Conservation (phyloP, 179 eudicot genomes). For the Spinacia oleracea region DNA sequence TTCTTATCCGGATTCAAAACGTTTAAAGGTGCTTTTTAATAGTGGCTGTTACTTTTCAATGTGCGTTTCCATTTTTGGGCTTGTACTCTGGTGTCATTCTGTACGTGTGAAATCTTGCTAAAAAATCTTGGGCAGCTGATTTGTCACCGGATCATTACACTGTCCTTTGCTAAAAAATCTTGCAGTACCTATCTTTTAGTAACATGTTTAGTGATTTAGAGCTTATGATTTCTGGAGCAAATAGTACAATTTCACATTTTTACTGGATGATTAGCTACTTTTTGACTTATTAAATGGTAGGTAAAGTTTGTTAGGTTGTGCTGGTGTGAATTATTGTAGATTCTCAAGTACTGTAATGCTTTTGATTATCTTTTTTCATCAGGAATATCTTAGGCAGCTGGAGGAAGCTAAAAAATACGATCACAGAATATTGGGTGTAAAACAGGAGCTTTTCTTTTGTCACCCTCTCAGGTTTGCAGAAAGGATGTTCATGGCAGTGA, state of each 20-base stretch:
- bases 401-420: slow-evolving; percentile 97
- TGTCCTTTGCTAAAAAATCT: not conserved
- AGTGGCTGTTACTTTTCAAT: not conserved
- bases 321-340: not conserved
- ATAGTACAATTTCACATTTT: not conserved
- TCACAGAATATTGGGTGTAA: slow-evolving; percentile 75
- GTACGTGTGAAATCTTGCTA: not conserved
- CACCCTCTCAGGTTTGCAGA: slow-evolving; percentile 78
- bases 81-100: not conserved
- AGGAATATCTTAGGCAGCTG: slow-evolving; percentile 73
- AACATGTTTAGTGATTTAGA: not conserved
- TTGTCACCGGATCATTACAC: not conserved
- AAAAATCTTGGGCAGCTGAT: too few species aligned
- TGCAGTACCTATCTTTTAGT: not conserved
- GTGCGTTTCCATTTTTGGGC: not conserved
- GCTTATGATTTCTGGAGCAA: not conserved
- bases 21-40: slow-evolving; percentile 55
- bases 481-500: not conserved
- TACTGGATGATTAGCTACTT: not conserved
- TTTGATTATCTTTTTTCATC: slow-evolving; percentile 21
- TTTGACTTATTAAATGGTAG: not conserved
- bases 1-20: slow-evolving; percentile 81
- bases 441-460: slow-evolving; percentile 91
- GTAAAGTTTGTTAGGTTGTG: not conserved
- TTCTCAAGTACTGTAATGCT: not conserved